Conservation (phyloP, 164 flowering plant species). For the Stephania yunnanensis region DNA sequence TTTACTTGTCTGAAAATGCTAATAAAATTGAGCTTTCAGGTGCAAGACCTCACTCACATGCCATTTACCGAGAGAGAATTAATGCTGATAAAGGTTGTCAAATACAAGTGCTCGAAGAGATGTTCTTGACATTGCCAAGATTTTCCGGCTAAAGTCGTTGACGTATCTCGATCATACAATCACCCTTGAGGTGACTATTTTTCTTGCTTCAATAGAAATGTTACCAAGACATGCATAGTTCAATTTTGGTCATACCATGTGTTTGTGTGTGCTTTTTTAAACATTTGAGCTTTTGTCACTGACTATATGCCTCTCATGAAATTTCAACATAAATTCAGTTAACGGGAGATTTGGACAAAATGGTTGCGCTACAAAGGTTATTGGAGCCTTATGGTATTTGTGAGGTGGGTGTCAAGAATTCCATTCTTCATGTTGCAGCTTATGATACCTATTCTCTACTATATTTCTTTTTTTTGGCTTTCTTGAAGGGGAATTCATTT, state of each 20-base stretch:
- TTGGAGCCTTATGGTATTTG: no score
- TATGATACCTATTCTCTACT: no score
- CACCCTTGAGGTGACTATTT: slow-evolving; percentile 66
- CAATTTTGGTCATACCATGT: not conserved
- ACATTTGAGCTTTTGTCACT: not conserved
- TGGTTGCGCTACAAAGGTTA: no score
- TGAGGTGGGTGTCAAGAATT: slow-evolving; percentile 55
- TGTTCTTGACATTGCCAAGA: slow-evolving; percentile 88
- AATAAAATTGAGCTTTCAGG: slow-evolving; percentile 40
- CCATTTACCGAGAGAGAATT: slow-evolving; percentile 96
- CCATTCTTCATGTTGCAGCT: not conserved
- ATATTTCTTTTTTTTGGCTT: no score
- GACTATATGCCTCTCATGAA: no score
- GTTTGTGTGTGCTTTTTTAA: not conserved
- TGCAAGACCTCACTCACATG: slow-evolving; percentile 70
- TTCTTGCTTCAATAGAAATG: not conserved
- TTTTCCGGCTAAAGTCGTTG: slow-evolving; percentile 90
- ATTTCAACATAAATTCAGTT: no score
- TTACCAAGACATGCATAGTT: not conserved
- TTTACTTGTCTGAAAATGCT: not conserved
- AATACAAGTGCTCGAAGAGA: slow-evolving; percentile 82
- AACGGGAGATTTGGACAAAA: no score
- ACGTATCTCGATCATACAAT: slow-evolving; percentile 94
- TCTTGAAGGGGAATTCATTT: no score
- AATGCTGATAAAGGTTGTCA: slow-evolving; percentile 88